Evolutionary conservation across 116 monocot species (phyloP), one percentile per base, ranked within the genome.

Genomic region (Papilionanthe hybrid): DNA sequence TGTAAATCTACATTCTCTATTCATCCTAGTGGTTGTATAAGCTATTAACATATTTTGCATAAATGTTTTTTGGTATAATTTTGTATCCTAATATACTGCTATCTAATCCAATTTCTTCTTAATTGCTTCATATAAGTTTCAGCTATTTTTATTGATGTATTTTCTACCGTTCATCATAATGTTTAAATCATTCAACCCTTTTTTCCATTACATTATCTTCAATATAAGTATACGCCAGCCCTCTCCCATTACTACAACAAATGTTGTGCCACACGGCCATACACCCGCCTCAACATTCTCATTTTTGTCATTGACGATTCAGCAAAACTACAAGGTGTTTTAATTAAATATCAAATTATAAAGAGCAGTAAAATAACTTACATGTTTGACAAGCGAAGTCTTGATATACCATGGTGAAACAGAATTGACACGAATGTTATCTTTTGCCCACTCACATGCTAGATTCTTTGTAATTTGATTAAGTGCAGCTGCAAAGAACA

Each of bases 361-460:
- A 65, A 65, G 65, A 37, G 71, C 43, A 8, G 72, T 3, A 73
- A 43, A 73, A 3, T 73, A 43, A 44, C 83, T 83, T 48, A 83
- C 83, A 28, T 60, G 41, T 20, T 87, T 76, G 23, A 82, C 82
- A 20, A 89, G 77, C 9, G 87, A 81, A 23, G 92, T 92, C 77
- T 60, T 80, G 78, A 79, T 92, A 73, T 78, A 81, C 84, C 92
- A 84, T 15, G 92, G 92, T 5, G 89, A 77, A 57, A 92, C 84
- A 28, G 53, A 84, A 75, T 90, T 92, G 19, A 80, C 50, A 10
- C 92, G 81, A 49, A 92, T 88, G 48, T 84, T 86, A 75, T 89
- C 89, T 37, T 83, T 86, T 8, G 88, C 90, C 92, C 92, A 89
- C 55, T 92, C 92, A 72, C 92, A 92, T 22, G 89, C 89, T 44